These are phyloP conservation scores for Chiua sp. DNA, from an alignment of 1,284 basidiomycete genomes.

Conservation along the genomic window DNA sequence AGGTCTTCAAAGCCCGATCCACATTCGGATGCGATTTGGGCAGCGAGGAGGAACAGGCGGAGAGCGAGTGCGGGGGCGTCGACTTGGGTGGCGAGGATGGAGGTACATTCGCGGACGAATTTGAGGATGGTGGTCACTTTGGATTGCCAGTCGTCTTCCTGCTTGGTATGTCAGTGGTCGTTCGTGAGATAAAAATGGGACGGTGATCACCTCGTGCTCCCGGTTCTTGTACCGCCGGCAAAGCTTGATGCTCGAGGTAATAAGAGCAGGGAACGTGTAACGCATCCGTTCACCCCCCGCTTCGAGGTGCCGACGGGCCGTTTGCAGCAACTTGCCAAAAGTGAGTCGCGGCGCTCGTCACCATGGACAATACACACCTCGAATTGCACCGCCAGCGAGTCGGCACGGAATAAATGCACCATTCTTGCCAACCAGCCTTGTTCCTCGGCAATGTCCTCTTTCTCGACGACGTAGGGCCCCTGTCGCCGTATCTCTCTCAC, in stretches of 20 bases:
- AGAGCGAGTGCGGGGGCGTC: constrained; percentile 91
- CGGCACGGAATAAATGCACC: constrained; percentile 91
- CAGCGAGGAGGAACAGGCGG: constrained; percentile 91
- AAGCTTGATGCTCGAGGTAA: constrained; percentile 89
- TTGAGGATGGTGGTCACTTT: constrained; percentile 87
- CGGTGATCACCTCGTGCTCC: constrained; percentile 57
- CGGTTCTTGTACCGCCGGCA: constrained; percentile 87
- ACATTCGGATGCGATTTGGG: constrained; percentile 91
- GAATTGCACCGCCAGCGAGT: constrained; percentile 85
- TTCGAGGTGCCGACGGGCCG: constrained; percentile 85
- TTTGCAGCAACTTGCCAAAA: constrained; percentile 83
- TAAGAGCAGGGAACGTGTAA: constrained; percentile 93
- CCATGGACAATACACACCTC: constrained; percentile 59
- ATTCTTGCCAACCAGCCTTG: constrained; percentile 97
- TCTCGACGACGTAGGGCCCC: constrained; percentile 63
- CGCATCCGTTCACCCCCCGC: constrained; percentile 93
- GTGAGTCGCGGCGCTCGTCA: constrained; percentile 1
- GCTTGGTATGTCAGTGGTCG: constrained; percentile 5
- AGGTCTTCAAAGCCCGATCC: constrained; percentile 83
- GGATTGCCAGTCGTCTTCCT: constrained; percentile 86
- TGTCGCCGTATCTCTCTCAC: constrained; percentile 60
- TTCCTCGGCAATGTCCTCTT: constrained; percentile 93
- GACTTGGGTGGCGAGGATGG: constrained; percentile 89
- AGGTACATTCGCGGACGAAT: constrained; percentile 90
- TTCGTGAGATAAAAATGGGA: no score